These are phyloP conservation scores for Ascochyta fabae DNA, from an alignment of 2,329 filamentous ascomycete species.

Conservation along the genomic window DNA sequence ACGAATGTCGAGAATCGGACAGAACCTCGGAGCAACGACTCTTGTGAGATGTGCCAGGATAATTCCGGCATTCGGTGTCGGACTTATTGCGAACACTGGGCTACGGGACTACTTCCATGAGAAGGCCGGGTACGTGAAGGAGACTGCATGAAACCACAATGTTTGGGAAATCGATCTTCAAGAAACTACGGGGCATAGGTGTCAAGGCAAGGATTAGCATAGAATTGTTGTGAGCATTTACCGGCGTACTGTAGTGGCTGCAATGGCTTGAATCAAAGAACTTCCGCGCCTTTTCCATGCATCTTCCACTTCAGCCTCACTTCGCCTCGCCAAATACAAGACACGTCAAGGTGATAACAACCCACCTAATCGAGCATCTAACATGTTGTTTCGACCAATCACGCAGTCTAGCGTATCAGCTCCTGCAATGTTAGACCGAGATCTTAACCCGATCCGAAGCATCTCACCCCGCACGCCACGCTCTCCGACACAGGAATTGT, in stretches of 20 bases:
- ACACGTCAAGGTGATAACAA: neutral
- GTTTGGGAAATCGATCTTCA: neutral
- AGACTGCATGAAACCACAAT: neutral
- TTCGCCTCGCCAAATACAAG: neutral
- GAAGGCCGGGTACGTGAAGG: slow-evolving; percentile 5
- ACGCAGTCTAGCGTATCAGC: slow-evolving; percentile 12
- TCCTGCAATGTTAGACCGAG: slow-evolving; percentile 15
- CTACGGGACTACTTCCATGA: slow-evolving; percentile 29
- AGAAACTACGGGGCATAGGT: neutral
- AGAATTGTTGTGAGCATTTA: neutral
- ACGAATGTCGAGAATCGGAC: slow-evolving; percentile 22
- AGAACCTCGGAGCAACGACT: slow-evolving; percentile 28
- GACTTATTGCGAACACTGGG: slow-evolving; percentile 33
- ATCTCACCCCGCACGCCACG: slow-evolving; percentile 15
- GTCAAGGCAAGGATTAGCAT: neutral
- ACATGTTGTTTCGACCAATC: slow-evolving; percentile 7
- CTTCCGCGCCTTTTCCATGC: neutral
- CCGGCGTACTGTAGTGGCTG: slow-evolving; percentile 1
- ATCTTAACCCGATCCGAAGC: slow-evolving; percentile 17
- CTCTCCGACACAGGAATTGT: slow-evolving; percentile 4
- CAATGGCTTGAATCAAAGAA: neutral
- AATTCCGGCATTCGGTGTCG: slow-evolving; percentile 39
- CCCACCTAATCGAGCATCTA: neutral
- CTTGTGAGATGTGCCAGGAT: slow-evolving; percentile 37
- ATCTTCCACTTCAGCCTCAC: neutral